A percentile compares a stretch with the other conserved stretches of the same genome.
These are phyloP conservation scores for Dalbergia cochinchinensis DNA, from an alignment of 306 rosid species.

Conservation along the genomic window DNA sequence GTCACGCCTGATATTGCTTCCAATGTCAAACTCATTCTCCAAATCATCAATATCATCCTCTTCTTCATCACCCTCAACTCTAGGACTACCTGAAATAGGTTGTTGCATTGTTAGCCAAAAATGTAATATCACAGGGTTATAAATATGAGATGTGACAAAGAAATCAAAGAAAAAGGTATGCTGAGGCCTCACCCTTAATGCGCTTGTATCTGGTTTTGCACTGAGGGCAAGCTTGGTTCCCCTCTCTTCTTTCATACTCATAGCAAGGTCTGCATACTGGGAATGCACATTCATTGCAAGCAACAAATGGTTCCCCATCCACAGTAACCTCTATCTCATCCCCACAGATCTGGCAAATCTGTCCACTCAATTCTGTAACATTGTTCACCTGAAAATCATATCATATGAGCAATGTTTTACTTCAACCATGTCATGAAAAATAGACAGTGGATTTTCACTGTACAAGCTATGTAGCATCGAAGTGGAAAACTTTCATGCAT, in stretches of 20 bases:
- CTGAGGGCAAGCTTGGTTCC: constrained; percentile 93
- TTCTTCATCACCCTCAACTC: constrained; percentile 94
- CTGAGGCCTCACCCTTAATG: constrained; percentile 62
- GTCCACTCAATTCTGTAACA: constrained; percentile 80
- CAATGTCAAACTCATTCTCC: constrained; percentile 84
- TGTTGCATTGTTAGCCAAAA: constrained; percentile 34
- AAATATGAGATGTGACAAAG: not conserved
- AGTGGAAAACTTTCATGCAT: constrained; percentile 28
- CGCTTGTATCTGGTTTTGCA: constrained; percentile 94
- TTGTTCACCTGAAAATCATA: constrained; percentile 67
- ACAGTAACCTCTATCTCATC: constrained; percentile 84
- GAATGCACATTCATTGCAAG: constrained; percentile 96
- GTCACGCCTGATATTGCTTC: constrained; percentile 59
- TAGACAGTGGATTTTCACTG: constrained; percentile 2
- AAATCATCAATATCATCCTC: constrained; percentile 88
- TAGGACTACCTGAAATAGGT: constrained; percentile 69
- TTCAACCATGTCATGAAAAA: constrained; percentile 40
- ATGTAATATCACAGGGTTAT: constrained; percentile 25
- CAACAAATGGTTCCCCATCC: constrained; percentile 87
- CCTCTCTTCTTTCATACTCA: constrained; percentile 93
- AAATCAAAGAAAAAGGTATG: not conserved
- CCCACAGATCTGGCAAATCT: constrained; percentile 95
- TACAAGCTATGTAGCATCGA: constrained; percentile 25
- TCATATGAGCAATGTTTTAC: constrained; percentile 24
- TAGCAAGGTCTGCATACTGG: constrained; percentile 93